Base-by-base conservation (phyloP, 176 grass and related monocot species). In the Lolium rigidum region DNA sequence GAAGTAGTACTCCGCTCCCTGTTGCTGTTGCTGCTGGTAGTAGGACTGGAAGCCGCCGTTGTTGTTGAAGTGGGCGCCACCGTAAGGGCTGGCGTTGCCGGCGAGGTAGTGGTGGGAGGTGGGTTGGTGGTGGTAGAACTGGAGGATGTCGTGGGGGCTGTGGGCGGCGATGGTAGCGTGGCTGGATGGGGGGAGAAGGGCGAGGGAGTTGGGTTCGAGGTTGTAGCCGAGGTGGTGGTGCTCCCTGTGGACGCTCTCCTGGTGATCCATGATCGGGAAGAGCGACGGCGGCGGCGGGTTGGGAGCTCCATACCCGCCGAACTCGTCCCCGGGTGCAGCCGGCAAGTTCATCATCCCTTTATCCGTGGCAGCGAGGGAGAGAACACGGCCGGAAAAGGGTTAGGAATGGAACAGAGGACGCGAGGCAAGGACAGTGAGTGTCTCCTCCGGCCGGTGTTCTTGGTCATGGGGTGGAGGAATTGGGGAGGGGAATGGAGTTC, bases 1-100 rank as follows among this genome's bases (percentile, higher is more conserved):
- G 77, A 87, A 93, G 81, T 92, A 89, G 84, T 93, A 90, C 71
- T 91, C 90, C 2, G 85, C 51, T 63, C 16, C 77, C 79, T 43
- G 72, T 55, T 43, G 86, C 39, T 71, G 8, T 21, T 74, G 67
- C 24, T 79, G 76, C 15, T 82, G 81, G 76, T 87, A 93, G 88
- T 90, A 93, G 2, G 71, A 57, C 76, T 84, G 91, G 41, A 78
- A 81, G 31, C 55, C 9, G 77, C 17, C 76, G 47, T 20, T 9
- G 72, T 38, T 38, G 3, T 3, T 3, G 80, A 41, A 72, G 68
- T 82, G 74, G 69, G 17, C 26, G 28, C 16, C 16, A 2, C 31
- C 39, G 80, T 79, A 74, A 75, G 81, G 77, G 61, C 25, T 81
- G 52, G 20, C 82, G 72, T 52, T 75, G 2, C 35, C 49, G 54